These are phyloP conservation scores for Saturnispora diversa DNA, from an alignment of 805 yeast species.

Conservation along the genomic window DNA sequence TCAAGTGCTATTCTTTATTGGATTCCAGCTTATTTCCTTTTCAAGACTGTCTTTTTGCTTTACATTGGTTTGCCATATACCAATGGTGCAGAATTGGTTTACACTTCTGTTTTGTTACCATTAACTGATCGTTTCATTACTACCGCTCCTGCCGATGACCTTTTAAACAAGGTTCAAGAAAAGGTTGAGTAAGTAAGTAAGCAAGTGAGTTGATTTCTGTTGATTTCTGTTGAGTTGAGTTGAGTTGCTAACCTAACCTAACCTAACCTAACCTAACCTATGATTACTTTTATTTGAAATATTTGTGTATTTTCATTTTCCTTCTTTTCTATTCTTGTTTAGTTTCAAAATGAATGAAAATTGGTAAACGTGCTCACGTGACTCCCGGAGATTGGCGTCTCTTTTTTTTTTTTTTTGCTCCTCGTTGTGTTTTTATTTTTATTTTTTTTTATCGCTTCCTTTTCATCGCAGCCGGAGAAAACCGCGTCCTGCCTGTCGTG, in stretches of 20 bases:
- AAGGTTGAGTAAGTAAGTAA: slow-evolving; percentile 34
- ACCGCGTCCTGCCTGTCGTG: too few species aligned
- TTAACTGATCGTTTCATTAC: slow-evolving; percentile 37
- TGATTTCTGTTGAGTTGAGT: too few species aligned
- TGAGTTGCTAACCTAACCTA: too few species aligned
- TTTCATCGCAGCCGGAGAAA: not conserved
- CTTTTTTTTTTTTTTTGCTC: too few species aligned
- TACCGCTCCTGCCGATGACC: slow-evolving; percentile 28
- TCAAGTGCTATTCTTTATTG: slow-evolving; percentile 85
- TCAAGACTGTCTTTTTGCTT: slow-evolving; percentile 81
- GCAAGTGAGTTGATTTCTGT: too few species aligned
- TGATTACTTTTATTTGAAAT: too few species aligned
- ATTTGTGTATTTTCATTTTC: too few species aligned
- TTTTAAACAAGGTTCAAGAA: slow-evolving; percentile 40
- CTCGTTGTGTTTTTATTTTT: too few species aligned
- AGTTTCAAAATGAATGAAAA: too few species aligned
- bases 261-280: too few species aligned
- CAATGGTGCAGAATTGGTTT: slow-evolving; percentile 77
- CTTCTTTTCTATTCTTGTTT: too few species aligned
- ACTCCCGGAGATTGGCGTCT: not conserved
- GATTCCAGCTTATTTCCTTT: slow-evolving; percentile 93
- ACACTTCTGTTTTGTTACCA: slow-evolving; percentile 60
- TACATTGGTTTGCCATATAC: slow-evolving; percentile 83
- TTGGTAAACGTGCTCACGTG: too few species aligned
- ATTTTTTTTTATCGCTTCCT: not conserved